Percentiles rank a stretch among this genome's conserved stretches.
Evolutionary conservation across 2,329 filamentous ascomycete species (phyloP).

Genomic region (Pseudogymnoascus sp.): DNA sequence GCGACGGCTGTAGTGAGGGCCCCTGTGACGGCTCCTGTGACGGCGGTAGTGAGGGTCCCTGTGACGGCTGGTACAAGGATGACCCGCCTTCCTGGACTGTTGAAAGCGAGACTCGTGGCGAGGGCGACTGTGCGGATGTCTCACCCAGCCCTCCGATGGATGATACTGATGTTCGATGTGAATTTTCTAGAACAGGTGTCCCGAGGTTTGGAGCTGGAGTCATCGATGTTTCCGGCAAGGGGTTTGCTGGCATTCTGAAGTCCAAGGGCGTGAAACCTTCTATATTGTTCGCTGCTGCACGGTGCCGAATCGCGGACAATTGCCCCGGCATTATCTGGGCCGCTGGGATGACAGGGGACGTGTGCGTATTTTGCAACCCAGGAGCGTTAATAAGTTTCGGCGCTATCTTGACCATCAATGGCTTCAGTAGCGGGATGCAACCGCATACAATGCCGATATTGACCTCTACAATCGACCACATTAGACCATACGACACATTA

Average conservation of each 20-base stretch:
- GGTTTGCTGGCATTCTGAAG: neutral
- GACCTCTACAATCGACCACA: slow-evolving; percentile 88
- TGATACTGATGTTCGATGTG: neutral
- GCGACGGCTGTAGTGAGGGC: neutral
- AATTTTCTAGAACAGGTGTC: neutral
- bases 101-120: neutral
- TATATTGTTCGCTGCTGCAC: neutral
- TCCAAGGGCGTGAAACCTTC: neutral
- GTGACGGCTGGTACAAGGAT: neutral
- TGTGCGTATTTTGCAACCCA: neutral
- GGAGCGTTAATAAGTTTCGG: slow-evolving; percentile 14
- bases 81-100: neutral
- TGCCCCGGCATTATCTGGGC: neutral
- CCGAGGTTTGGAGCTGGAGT: neutral
- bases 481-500: slow-evolving; percentile 74
- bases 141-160: neutral
- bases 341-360: neutral
- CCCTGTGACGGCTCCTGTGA: neutral
- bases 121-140: neutral
- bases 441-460: slow-evolving; percentile 80
- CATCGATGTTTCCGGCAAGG: neutral
- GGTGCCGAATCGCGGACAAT: neutral
- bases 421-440: slow-evolving; percentile 80
- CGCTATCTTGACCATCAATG: slow-evolving; percentile 49
- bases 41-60: neutral